Evolutionary conservation across 2,329 filamentous ascomycete species (phyloP).

Genomic region (Bertia moriformis): DNA sequence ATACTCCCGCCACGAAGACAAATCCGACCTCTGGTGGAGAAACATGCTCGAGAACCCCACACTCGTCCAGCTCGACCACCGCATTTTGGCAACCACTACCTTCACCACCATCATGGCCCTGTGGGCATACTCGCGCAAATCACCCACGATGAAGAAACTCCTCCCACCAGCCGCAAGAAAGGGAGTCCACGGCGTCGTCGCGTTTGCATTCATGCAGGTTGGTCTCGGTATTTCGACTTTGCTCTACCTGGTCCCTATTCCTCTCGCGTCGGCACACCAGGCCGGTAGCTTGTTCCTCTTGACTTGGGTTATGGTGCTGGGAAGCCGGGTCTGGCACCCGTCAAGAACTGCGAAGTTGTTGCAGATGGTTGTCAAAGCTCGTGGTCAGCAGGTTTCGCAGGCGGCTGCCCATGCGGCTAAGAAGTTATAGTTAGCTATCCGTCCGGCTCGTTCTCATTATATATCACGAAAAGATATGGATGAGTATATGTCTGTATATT

Average conservation of each 20-base stretch:
- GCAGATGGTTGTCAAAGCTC: constrained; percentile 24
- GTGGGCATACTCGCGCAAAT: constrained; percentile 60
- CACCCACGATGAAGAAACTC: constrained; percentile 33
- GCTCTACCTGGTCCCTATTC: constrained; percentile 82
- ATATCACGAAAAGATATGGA: no score
- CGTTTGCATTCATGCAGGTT: constrained; percentile 70
- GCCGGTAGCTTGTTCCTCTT: constrained; percentile 76
- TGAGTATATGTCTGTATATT: no score
- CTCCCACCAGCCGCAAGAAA: constrained; percentile 51
- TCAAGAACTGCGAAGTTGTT: constrained; percentile 47
- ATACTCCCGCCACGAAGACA: constrained; percentile 67
- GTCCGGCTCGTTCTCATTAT: no score
- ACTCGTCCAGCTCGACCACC: constrained; percentile 88
- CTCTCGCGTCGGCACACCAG: constrained; percentile 80
- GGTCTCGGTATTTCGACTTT: constrained; percentile 78
- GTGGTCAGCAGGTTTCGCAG: neutral
- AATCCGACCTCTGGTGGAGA: constrained; percentile 82
- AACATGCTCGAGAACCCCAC: constrained; percentile 97
- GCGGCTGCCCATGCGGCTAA: no score
- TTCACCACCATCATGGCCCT: constrained; percentile 69
- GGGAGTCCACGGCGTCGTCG: constrained; percentile 66
- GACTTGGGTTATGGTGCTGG: constrained; percentile 67
- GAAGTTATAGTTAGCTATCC: no score
- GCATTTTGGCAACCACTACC: constrained; percentile 78
- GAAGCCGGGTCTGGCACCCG: constrained; percentile 64